A percentile compares a stretch with the other conserved stretches of the same genome.
Evolutionary conservation across 164 flowering plant genomes (phyloP).

Genomic region (Kingdonia uniflora): DNA sequence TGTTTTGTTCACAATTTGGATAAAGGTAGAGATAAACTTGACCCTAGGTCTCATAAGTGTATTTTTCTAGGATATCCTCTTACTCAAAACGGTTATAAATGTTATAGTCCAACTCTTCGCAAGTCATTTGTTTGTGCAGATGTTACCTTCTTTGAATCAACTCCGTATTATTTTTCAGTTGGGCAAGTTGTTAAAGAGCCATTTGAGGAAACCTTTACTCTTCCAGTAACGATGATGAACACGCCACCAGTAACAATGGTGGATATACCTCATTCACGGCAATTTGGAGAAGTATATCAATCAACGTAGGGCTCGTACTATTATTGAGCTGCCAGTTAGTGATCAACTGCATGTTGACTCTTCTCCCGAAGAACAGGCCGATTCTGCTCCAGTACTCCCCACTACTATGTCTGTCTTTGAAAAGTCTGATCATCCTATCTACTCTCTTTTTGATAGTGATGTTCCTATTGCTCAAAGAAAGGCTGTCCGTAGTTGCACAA

Average conservation of each 20-base stretch:
- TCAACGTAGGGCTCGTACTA: no score
- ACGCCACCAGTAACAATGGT: neutral
- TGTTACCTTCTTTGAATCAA: neutral
- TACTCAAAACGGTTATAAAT: constrained; percentile 4
- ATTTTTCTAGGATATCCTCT: neutral
- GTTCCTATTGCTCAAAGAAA: neutral
- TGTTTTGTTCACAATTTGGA: constrained; percentile 1
- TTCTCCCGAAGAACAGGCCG: neutral
- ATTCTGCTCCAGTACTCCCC: no score
- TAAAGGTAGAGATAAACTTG: neutral
- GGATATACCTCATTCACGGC: neutral
- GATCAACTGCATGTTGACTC: no score
- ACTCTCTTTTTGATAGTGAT: neutral
- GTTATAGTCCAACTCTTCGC: neutral
- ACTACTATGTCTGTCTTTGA: neutral
- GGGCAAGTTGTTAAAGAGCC: neutral
- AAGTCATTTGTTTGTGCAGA: neutral
- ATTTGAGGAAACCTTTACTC: neutral
- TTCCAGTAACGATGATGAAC: neutral
- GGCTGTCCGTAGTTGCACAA: neutral
- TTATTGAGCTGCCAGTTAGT: no score
- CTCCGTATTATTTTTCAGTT: neutral
- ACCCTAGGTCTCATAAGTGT: neutral
- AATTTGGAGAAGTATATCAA: neutral
- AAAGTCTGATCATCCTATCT: neutral